phyloP scores from a whole-genome alignment of 1,139 yeast species.

The Debaryomycetaceae sp. region DNA sequence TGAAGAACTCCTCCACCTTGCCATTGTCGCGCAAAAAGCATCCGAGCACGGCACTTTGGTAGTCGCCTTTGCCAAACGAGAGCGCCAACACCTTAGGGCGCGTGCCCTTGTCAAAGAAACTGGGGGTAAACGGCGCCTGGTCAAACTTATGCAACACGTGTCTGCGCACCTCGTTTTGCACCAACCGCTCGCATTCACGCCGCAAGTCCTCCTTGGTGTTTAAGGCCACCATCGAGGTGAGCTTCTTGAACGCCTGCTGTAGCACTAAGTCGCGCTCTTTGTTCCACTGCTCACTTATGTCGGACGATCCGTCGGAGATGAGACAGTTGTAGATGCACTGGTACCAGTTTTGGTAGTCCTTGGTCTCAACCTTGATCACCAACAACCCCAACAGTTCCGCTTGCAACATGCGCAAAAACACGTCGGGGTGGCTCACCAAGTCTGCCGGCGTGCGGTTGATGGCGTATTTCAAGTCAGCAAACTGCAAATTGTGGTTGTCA shows the following conservation, averaged over 20 bases:
- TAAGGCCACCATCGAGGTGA: constrained; percentile 63
- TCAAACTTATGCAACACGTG: constrained; percentile 68
- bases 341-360: constrained; percentile 41
- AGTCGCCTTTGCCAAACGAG: constrained; percentile 83
- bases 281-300: constrained; percentile 80
- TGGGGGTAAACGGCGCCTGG: constrained; percentile 91
- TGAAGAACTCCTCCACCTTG: constrained; percentile 68
- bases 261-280: constrained; percentile 65
- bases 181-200: constrained; percentile 67
- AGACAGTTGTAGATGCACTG: constrained; percentile 52
- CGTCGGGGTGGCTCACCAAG: constrained; percentile 69
- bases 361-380: constrained; percentile 43
- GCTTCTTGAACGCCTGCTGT: constrained; percentile 60
- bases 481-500: constrained; percentile 67
- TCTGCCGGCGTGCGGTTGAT: constrained; percentile 74
- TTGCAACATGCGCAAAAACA: constrained; percentile 82
- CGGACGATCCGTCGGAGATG: constrained; percentile 81
- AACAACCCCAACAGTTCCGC: constrained; percentile 71
- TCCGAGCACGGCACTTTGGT: constrained; percentile 83
- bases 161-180: constrained; percentile 67
- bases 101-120: constrained; percentile 72
- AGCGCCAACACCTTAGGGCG: constrained; percentile 79
- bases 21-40: constrained; percentile 77
- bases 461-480: constrained; percentile 89
- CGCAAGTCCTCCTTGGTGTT: constrained; percentile 83